These are phyloP conservation scores for Aspergillus persii DNA, from an alignment of 2,329 filamentous ascomycete species.

Conservation along the genomic window DNA sequence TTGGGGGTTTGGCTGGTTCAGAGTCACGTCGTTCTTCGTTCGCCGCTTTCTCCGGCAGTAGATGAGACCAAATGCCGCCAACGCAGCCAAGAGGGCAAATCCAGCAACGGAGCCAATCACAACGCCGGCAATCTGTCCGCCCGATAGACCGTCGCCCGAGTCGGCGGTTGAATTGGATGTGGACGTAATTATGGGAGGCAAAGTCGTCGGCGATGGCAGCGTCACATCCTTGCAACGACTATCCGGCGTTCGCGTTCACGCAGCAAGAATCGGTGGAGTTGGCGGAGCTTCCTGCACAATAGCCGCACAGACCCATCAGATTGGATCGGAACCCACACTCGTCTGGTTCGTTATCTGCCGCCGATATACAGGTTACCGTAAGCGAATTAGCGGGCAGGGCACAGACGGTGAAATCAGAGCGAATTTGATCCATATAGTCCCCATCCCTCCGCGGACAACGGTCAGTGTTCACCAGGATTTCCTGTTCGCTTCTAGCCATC, in stretches of 20 bases:
- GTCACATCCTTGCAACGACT: conserved; percentile 71
- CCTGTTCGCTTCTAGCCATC: conserved; percentile 83
- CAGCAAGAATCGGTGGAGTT: conserved; percentile 97
- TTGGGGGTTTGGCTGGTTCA: conserved; percentile 83
- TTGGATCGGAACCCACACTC: conserved; percentile 83
- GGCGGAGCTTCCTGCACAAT: conserved; percentile 76
- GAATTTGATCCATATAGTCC: conserved; percentile 72
- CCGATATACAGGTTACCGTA: conserved; percentile 70
- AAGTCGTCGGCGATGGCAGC: conserved; percentile 64
- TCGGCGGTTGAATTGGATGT: conserved; percentile 57
- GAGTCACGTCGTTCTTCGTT: conserved; percentile 67
- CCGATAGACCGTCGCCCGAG: conserved; percentile 60
- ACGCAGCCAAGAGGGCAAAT: conserved; percentile 64
- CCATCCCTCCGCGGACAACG: conserved; percentile 67
- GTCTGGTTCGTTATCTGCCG: conserved; percentile 72
- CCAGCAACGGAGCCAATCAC: conserved; percentile 77
- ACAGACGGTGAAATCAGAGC: conserved; percentile 90
- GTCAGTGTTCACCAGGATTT: conserved; percentile 69
- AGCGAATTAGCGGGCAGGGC: conserved; percentile 78
- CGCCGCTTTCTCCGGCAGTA: conserved; percentile 57
- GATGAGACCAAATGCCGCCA: conserved; percentile 61
- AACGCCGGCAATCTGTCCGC: conserved; percentile 88
- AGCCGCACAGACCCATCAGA: conserved; percentile 74
- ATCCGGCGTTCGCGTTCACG: conserved; percentile 73
- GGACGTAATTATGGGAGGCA: conserved; percentile 61